A percentile compares a stretch with the other conserved stretches of the same genome.
Conservation (phyloP, 768 basidiomycete species). For the Amanita jacksonii region DNA sequence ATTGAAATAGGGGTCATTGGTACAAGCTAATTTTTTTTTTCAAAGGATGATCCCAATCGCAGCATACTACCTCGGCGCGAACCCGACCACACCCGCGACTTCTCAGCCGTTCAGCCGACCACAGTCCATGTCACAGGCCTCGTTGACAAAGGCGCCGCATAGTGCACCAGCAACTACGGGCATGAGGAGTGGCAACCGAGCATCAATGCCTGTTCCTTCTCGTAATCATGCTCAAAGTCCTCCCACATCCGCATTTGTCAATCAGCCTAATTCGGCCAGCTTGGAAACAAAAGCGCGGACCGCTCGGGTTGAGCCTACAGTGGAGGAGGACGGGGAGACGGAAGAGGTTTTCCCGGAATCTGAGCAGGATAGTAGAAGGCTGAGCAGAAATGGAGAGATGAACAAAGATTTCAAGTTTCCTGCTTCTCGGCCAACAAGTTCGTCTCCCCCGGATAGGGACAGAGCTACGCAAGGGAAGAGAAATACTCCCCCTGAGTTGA, state of each 20-base stretch:
- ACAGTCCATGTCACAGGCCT: slow-evolving; percentile 71
- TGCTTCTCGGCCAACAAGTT: slow-evolving; percentile 21
- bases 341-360: slow-evolving; percentile 5
- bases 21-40: slow-evolving; percentile 1
- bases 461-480: background rate
- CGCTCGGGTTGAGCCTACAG: slow-evolving; percentile 38
- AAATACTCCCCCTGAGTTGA: slow-evolving; percentile 5
- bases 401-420: slow-evolving; percentile 72
- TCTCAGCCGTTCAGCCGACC: slow-evolving; percentile 42
- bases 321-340: slow-evolving; percentile 34
- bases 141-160: slow-evolving; percentile 35
- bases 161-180: slow-evolving; percentile 22
- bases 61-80: slow-evolving; percentile 69
- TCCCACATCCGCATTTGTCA: slow-evolving; percentile 32
- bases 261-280: slow-evolving; percentile 24
- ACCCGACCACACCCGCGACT: slow-evolving; percentile 32
- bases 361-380: slow-evolving; percentile 25
- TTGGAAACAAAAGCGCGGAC: slow-evolving; percentile 14
- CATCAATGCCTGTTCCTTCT: slow-evolving; percentile 58
- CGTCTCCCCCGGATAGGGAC: slow-evolving; percentile 13
- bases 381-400: slow-evolving; percentile 65
- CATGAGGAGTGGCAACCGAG: slow-evolving; percentile 34
- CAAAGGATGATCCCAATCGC: slow-evolving; percentile 84
- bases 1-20: background rate
- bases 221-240: slow-evolving; percentile 38